Evolutionary conservation across 345 rosid species (phyloP).

Genomic region (Odontarrhena argentea): DNA sequence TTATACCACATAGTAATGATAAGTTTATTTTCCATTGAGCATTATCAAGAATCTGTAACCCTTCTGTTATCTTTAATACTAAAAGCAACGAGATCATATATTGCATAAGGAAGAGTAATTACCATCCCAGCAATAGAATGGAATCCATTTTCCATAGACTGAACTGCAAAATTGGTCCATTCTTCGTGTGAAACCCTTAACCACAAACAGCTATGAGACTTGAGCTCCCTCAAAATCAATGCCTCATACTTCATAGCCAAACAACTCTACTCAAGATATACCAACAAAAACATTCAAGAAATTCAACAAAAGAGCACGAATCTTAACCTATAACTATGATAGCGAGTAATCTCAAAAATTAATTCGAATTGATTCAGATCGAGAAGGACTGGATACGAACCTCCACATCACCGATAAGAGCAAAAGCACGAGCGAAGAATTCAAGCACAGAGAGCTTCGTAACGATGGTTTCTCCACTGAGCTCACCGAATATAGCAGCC

Average conservation of each 20-base stretch:
- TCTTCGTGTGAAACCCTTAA: conserved; percentile 59
- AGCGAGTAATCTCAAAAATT: not conserved
- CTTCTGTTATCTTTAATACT: too few species aligned
- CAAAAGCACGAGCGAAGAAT: conserved; percentile 74
- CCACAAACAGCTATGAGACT: conserved; percentile 50
- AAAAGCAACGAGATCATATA: not conserved
- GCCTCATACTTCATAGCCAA: conserved; percentile 82
- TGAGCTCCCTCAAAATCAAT: conserved; percentile 55
- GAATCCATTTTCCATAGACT: conserved; percentile 59
- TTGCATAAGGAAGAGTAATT: not conserved
- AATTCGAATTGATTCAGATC: not conserved
- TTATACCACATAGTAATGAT: conserved; percentile 1
- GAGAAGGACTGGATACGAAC: conserved; percentile 27
- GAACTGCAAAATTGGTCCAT: conserved; percentile 70
- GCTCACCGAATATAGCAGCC: conserved; percentile 43
- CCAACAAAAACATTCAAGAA: not conserved
- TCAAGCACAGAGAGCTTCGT: conserved; percentile 66
- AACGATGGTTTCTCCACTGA: conserved; percentile 46
- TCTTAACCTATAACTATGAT: not conserved
- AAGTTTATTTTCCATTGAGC: not conserved
- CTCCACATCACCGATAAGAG: conserved; percentile 74
- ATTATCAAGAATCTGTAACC: not conserved
- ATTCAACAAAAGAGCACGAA: not conserved
- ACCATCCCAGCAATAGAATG: conserved; percentile 62
- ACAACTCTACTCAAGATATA: conserved; percentile 49